A percentile compares a stretch with the other conserved stretches of the same genome.
Evolutionary conservation across 148 eudicot genomes (phyloP).

Genomic region (Euryodendron excelsum): DNA sequence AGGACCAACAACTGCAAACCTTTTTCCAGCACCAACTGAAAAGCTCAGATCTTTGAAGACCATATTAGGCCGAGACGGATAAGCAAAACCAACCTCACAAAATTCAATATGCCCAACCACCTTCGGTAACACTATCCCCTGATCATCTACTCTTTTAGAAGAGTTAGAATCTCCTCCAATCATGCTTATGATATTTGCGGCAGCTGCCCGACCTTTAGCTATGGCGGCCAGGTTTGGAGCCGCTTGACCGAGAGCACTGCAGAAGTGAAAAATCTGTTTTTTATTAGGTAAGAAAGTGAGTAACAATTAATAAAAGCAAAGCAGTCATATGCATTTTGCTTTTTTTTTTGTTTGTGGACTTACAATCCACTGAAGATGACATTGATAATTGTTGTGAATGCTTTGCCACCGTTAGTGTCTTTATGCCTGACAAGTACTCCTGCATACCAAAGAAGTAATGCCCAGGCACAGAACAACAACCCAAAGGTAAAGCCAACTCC

Average conservation of each 20-base stretch:
- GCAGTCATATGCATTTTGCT: background rate
- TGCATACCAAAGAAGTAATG: slow-evolving; percentile 71
- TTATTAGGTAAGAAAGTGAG: background rate
- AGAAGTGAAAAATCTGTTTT: slow-evolving; percentile 5
- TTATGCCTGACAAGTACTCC: slow-evolving; percentile 53
- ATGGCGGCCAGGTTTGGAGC: slow-evolving; percentile 68
- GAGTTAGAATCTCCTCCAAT: slow-evolving; percentile 34
- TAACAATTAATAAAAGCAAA: background rate
- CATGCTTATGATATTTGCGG: slow-evolving; percentile 48
- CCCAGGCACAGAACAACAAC: slow-evolving; percentile 63
- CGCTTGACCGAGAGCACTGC: slow-evolving; percentile 81
- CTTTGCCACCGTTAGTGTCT: slow-evolving; percentile 66
- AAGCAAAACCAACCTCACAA: slow-evolving; percentile 47
- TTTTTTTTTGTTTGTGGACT: slow-evolving; percentile 21
- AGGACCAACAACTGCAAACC: slow-evolving; percentile 69
- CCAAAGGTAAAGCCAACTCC: slow-evolving; percentile 67
- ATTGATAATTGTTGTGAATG: slow-evolving; percentile 66
- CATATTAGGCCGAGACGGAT: slow-evolving; percentile 57
- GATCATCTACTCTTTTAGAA: slow-evolving; percentile 21
- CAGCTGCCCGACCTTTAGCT: slow-evolving; percentile 62
- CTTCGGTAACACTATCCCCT: slow-evolving; percentile 33
- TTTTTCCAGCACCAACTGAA: slow-evolving; percentile 54
- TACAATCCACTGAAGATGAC: slow-evolving; percentile 77
- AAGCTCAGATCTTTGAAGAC: slow-evolving; percentile 54
- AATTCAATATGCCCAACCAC: slow-evolving; percentile 56